These are phyloP conservation scores for Lactifluus rugatus DNA, from an alignment of 768 basidiomycete genomes.

Conservation along the genomic window DNA sequence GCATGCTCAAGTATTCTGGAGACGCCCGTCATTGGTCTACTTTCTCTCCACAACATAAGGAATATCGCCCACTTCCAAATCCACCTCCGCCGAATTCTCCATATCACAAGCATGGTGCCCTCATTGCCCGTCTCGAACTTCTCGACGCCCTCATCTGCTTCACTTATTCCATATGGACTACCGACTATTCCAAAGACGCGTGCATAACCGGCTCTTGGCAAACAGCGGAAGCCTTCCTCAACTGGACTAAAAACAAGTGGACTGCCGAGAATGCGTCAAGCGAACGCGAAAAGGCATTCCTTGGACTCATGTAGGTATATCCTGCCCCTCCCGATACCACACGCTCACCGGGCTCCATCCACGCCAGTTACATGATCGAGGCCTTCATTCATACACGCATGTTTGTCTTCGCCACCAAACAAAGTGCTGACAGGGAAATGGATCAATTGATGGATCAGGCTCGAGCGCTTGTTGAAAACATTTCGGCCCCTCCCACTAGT, in stretches of 20 bases:
- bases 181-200: conserved; percentile 46
- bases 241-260: conserved; percentile 69
- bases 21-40: conserved; percentile 72
- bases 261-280: conserved; percentile 32
- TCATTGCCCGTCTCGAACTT: conserved; percentile 71
- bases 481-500: conserved; percentile 13
- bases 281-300: conserved; percentile 48
- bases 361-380: conserved; percentile 65
- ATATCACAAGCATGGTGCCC: conserved; percentile 66
- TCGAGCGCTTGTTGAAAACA: conserved; percentile 20
- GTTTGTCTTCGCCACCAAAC: conserved; percentile 32
- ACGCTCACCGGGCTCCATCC: conserved; percentile 25
- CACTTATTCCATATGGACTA: conserved; percentile 75
- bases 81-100: conserved; percentile 57
- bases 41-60: conserved; percentile 52
- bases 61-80: conserved; percentile 50
- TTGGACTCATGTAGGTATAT: conserved; percentile 67
- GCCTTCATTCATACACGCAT: conserved; percentile 56
- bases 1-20: conserved; percentile 75
- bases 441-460: conserved; percentile 20
- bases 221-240: conserved; percentile 59
- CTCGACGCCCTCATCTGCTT: conserved; percentile 78
- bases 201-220: conserved; percentile 58
- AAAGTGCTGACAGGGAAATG: conserved; percentile 20
- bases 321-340: conserved; percentile 22